Evolutionary conservation across 2,329 filamentous ascomycete species (phyloP).

Genomic region (Aspergillus pseudoterreus): DNA sequence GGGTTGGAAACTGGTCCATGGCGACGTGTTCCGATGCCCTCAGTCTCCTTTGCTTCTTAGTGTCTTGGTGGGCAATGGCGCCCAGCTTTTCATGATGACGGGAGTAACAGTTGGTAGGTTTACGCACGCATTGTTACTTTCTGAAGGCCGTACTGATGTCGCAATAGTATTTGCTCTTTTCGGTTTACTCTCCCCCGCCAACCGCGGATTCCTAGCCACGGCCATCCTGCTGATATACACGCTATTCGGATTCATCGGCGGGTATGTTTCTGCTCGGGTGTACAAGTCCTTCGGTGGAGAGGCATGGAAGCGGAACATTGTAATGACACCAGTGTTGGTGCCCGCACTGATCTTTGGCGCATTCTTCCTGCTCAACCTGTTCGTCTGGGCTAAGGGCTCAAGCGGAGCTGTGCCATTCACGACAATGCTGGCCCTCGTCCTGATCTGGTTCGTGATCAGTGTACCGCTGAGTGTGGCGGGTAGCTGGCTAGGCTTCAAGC

Average conservation of each 20-base stretch:
- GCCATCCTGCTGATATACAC: conserved; percentile 94
- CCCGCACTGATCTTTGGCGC: conserved; percentile 79
- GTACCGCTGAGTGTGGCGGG: conserved; percentile 86
- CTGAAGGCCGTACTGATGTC: conserved; percentile 6
- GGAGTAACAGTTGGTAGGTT: conserved; percentile 73
- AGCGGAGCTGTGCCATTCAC: conserved; percentile 93
- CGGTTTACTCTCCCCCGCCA: conserved; percentile 92
- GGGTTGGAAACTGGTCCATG: conserved; percentile 97
- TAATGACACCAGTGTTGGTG: conserved; percentile 78
- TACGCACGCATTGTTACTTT: not conserved
- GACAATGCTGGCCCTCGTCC: conserved; percentile 90
- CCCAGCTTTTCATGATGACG: conserved; percentile 96
- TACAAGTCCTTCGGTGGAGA: conserved; percentile 95
- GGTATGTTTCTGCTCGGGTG: conserved; percentile 81
- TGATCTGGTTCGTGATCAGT: conserved; percentile 96
- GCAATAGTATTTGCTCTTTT: conserved; percentile 74
- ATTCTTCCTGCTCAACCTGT: conserved; percentile 94
- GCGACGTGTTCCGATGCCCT: conserved; percentile 91
- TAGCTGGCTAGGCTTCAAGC: conserved; percentile 89
- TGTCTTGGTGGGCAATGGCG: conserved; percentile 85
- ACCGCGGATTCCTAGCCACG: conserved; percentile 88
- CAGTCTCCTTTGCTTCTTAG: conserved; percentile 79
- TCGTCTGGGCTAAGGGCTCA: conserved; percentile 89
- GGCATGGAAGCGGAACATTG: conserved; percentile 90
- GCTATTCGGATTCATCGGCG: conserved; percentile 84